phyloP scores from a whole-genome alignment of 805 yeast genomes.

The Metschnikowia gruessii region DNA sequence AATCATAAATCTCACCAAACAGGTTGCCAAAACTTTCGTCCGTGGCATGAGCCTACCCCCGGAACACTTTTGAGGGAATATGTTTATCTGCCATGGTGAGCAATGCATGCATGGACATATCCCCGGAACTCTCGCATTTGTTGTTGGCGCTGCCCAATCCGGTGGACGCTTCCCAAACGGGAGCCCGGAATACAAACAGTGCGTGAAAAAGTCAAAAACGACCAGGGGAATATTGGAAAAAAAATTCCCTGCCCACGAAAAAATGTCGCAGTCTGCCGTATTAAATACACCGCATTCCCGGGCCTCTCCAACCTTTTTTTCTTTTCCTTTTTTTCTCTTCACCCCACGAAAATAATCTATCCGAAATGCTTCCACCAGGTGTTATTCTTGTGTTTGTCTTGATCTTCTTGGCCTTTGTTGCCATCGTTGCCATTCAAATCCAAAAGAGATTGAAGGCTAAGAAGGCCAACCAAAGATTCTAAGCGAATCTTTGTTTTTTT shows the following conservation, averaged over 20 bases:
- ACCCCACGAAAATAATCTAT: conserved; percentile 5
- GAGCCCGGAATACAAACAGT: conserved; percentile 6
- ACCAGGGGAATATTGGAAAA: no score
- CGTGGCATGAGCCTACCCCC: no score
- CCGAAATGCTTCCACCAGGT: conserved; percentile 65
- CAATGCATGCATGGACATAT: no score
- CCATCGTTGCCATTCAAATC: conserved; percentile 35
- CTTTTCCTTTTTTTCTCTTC: neutral
- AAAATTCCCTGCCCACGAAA: conserved; percentile 4
- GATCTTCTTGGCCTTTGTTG: conserved; percentile 46
- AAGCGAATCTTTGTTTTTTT: conserved; percentile 5
- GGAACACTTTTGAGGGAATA: conserved; percentile 2
- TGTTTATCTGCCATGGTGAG: neutral
- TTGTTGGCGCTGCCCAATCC: conserved; percentile 10
- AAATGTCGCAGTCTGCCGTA: conserved; percentile 9
- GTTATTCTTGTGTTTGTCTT: conserved; percentile 67
- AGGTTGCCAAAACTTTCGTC: no score
- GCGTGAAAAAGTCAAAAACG: conserved; percentile 12
- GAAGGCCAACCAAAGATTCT: conserved; percentile 33
- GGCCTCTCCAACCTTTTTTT: conserved; percentile 8
- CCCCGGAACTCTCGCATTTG: conserved; percentile 13
- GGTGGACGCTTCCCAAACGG: conserved; percentile 6
- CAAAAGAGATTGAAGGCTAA: conserved; percentile 42
- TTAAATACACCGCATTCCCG: conserved; percentile 10
- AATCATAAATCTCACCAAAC: no score